Percentiles rank a stretch among this genome's conserved stretches.
Conservation (phyloP, 2,329 filamentous ascomycete species). For the Fusarium floridanum region DNA sequence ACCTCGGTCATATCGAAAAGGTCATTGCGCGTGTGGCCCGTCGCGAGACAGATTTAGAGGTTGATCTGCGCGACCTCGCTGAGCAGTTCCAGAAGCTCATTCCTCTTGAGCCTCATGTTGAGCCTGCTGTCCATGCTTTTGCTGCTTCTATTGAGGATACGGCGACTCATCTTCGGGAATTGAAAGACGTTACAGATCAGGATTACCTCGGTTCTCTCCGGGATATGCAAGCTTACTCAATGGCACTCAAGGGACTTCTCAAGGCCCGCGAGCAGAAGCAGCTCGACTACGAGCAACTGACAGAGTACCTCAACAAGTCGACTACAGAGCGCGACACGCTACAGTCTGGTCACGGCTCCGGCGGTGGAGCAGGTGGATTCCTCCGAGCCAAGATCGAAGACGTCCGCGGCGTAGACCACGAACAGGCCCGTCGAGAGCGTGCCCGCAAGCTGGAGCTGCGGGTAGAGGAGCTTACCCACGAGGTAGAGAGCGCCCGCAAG, state of each 20-base stretch:
- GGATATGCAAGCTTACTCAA: conserved; percentile 95
- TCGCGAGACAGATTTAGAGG: conserved; percentile 87
- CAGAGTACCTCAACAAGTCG: conserved; percentile 94
- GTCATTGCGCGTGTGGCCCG: conserved; percentile 92
- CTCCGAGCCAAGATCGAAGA: conserved; percentile 96
- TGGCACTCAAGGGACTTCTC: conserved; percentile 87
- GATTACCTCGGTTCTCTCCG: conserved; percentile 93
- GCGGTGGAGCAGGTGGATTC: conserved; percentile 84
- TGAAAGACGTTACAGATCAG: conserved; percentile 93
- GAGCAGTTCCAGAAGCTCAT: conserved; percentile 96
- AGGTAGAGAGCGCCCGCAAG: conserved; percentile 89
- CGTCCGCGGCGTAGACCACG: conserved; percentile 95
- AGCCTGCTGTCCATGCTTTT: conserved; percentile 85
- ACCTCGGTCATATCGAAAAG: conserved; percentile 93
- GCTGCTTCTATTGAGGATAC: conserved; percentile 88
- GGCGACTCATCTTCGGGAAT: conserved; percentile 78
- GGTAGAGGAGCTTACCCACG: conserved; percentile 90
- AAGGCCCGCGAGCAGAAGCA: conserved; percentile 98
- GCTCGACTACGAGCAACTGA: conserved; percentile 95
- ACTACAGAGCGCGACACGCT: conserved; percentile 87
- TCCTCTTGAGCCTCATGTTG: conserved; percentile 87
- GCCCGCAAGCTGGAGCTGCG: conserved; percentile 91
- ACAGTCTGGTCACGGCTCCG: conserved; percentile 68
- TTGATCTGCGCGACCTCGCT: conserved; percentile 89
- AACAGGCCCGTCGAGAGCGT: conserved; percentile 87